Evolutionary conservation across 2,329 filamentous ascomycete species (phyloP).

Genomic region (Westerdykella ornata): DNA sequence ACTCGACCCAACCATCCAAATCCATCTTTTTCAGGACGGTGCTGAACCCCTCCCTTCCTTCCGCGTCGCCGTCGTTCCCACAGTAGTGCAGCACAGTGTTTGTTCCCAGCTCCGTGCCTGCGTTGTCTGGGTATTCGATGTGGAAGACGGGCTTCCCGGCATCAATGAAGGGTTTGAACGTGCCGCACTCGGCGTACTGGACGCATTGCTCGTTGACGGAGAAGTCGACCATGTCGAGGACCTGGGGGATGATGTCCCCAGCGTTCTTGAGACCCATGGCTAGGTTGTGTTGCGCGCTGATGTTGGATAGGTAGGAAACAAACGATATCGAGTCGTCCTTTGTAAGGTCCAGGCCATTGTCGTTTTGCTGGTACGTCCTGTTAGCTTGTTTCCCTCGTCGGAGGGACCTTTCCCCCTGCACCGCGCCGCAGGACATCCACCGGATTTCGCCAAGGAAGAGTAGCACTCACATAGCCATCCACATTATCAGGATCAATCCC

Average conservation of each 20-base stretch:
- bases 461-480: conserved; percentile 54
- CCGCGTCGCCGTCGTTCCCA: conserved; percentile 27
- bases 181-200: conserved; percentile 53
- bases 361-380: conserved; percentile 40
- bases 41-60: conserved; percentile 49
- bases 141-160: conserved; percentile 64
- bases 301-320: conserved; percentile 53
- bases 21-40: conserved; percentile 61
- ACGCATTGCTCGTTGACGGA: conserved; percentile 65
- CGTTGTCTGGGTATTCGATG: conserved; percentile 60
- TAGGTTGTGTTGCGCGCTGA: conserved; percentile 51
- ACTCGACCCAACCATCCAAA: conserved; percentile 57
- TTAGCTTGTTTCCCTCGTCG: no score
- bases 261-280: conserved; percentile 65
- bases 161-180: conserved; percentile 52
- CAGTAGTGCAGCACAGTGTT: conserved; percentile 38
- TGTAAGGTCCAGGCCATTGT: conserved; percentile 57
- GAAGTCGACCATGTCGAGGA: conserved; percentile 54
- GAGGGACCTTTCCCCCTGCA: background rate
- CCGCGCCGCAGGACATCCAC: background rate
- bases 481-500: conserved; percentile 67
- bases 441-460: background rate
- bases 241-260: conserved; percentile 50
- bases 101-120: conserved; percentile 32
- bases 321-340: conserved; percentile 52